Evolutionary conservation across 2,329 filamentous ascomycete species (phyloP).

Genomic region (Calonectria montana): DNA sequence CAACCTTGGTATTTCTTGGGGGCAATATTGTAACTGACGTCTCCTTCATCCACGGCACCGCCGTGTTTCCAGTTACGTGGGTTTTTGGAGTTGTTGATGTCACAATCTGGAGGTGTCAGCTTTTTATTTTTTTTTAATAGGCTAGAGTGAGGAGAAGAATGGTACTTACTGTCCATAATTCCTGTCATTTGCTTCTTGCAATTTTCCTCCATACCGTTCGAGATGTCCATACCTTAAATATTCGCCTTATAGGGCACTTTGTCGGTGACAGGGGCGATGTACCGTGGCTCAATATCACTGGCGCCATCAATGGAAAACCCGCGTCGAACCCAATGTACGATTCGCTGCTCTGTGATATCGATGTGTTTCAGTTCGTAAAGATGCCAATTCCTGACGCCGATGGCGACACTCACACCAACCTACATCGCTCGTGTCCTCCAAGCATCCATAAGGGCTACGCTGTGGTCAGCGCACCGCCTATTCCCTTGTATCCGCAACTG

Average conservation of each 20-base stretch:
- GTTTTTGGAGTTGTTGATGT: background rate
- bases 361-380: background rate
- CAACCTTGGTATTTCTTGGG: slow-evolving; percentile 7
- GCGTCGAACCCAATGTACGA: background rate
- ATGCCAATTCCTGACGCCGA: background rate
- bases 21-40: background rate
- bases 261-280: slow-evolving; percentile 5
- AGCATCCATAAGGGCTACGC: slow-evolving; percentile 6
- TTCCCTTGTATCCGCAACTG: background rate
- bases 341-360: background rate
- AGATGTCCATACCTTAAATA: background rate
- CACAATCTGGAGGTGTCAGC: background rate
- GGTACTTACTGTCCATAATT: background rate
- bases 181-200: background rate
- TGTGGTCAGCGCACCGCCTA: slow-evolving; percentile 7
- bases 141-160: no score
- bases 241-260: slow-evolving; percentile 10
- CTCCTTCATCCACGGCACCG: background rate
- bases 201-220: background rate
- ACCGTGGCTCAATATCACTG: slow-evolving; percentile 19
- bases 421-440: slow-evolving; percentile 12
- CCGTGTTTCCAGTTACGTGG: slow-evolving; percentile 9
- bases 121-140: background rate
- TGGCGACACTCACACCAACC: background rate
- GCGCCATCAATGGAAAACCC: background rate